Evolutionary conservation across 1,139 yeast species (phyloP).

Genomic region (Saccharomycopsis hybrid): DNA sequence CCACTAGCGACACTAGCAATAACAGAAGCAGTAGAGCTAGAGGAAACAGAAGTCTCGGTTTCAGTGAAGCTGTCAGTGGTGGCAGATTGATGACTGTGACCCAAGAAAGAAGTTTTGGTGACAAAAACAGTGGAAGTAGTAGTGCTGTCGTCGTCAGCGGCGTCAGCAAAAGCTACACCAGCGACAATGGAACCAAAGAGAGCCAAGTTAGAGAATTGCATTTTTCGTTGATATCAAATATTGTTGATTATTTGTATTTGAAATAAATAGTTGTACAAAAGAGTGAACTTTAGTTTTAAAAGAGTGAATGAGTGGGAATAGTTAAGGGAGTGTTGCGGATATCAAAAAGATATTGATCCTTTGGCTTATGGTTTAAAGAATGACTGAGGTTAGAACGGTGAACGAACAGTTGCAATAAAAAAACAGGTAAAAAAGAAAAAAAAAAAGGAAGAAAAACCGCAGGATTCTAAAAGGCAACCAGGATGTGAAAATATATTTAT

Average conservation of each 20-base stretch:
- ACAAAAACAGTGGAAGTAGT: slow-evolving; percentile 14
- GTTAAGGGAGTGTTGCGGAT: not conserved
- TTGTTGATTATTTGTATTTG: too few species aligned
- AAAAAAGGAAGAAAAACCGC: not conserved
- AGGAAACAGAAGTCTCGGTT: slow-evolving; percentile 7
- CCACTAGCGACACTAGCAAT: not conserved
- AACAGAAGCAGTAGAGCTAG: slow-evolving; percentile 2
- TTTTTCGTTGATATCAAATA: too few species aligned
- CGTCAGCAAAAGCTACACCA: not conserved
- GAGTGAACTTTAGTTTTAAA: too few species aligned
- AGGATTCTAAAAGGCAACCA: too few species aligned
- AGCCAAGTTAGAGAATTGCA: slow-evolving; percentile 12
- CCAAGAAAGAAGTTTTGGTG: slow-evolving; percentile 11
- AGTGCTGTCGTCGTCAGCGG: slow-evolving; percentile 8
- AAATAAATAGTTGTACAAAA: too few species aligned
- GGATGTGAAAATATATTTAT: too few species aligned
- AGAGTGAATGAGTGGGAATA: not conserved
- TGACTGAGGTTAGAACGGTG: slow-evolving; percentile 14
- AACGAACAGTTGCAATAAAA: not conserved
- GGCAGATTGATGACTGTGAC: slow-evolving; percentile 13
- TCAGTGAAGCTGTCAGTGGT: slow-evolving; percentile 10
- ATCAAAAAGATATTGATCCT: not conserved
- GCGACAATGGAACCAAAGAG: not conserved
- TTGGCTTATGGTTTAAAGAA: slow-evolving; percentile 7
- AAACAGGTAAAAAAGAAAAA: not conserved